Evolutionary conservation across 2,329 filamentous ascomycete species (phyloP), one percentile per base, ranked within the genome.

Genomic region (Pyricularia sp.): DNA sequence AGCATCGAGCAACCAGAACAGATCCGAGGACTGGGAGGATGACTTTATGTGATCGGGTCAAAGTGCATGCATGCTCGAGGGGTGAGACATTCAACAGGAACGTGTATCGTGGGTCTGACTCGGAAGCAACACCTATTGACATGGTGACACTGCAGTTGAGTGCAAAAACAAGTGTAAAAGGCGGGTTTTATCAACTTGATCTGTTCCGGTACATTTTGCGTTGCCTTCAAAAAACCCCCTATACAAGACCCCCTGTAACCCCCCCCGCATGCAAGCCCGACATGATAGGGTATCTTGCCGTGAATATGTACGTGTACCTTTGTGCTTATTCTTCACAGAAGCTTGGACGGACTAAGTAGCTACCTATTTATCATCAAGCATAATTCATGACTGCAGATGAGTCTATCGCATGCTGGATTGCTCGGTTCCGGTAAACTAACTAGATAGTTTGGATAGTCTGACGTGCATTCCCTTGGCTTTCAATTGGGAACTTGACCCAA

Each of bases 1-100:
- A 63, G 81, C 79, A 26, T 88, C 88, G 69, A 97, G 90, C 81
- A 99, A 99, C 79, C 92, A 97, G 79, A 89, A 97, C 75, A 87
- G 93, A 78, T 84, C 86, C 71, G 86, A 88, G 70, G 83, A 92
- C 77, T 94, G 92, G 81, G 86, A 92, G 76, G 94, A 97, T 70
- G 94, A 99, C 76, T 99, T 99, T 76, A 96, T 97, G 93, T 94
- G 36, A 66, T 63, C 4, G 12, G 33, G 3, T 42, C 33, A 14
- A 14, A 42, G 10, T 20, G 9, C 59, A 63, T 63, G 26, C 25
- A 63, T 63, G 26, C 25, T 28, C 25, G 6, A 20, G 2, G 25
- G 11, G 17, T 20, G 11, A 63, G 28, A n/a, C 26, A 28, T 12
- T 28, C 42, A 20, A 28, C 59, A 28, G 14, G 14, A n/a, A 14